A percentile compares a stretch with the other conserved stretches of the same genome.
These are phyloP conservation scores for Durusdinium trenchii DNA, from an alignment of 73 alveolate species.

Conservation along the genomic window DNA sequence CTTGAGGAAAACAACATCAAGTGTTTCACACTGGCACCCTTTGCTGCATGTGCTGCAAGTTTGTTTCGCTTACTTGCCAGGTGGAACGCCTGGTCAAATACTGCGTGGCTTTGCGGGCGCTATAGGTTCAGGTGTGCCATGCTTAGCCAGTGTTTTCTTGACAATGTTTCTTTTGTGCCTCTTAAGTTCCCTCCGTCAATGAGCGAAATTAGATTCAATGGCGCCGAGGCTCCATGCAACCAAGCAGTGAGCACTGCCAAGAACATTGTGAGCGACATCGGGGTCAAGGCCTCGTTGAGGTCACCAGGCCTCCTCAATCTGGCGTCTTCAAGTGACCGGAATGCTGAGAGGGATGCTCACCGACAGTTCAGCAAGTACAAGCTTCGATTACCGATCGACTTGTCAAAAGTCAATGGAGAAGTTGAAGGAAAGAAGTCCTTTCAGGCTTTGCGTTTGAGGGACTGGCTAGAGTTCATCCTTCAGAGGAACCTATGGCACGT, in stretches of 20 bases:
- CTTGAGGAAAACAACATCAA: not conserved
- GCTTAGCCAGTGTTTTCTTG: not conserved
- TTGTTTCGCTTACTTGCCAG: not conserved
- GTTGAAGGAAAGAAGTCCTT: not conserved
- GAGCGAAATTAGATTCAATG: not conserved
- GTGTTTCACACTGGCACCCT: not conserved
- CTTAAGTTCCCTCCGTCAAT: not conserved
- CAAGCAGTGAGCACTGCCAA: constrained; percentile 9
- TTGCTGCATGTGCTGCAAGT: too few relatives aligned
- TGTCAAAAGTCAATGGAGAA: not conserved
- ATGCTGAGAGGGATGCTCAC: not conserved
- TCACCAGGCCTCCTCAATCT: not conserved
- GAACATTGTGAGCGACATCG: not conserved
- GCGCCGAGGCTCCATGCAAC: constrained; percentile 21
- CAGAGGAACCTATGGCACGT: not conserved
- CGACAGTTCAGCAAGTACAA: not conserved
- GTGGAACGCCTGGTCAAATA: not conserved
- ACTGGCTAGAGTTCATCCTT: not conserved
- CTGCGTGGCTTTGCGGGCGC: not conserved
- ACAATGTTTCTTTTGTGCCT: not conserved
- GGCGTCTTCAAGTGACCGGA: not conserved
- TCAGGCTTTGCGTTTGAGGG: not conserved
- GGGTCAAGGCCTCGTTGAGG: not conserved
- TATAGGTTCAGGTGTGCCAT: not conserved
- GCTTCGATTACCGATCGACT: not conserved